Base-by-base conservation (phyloP, 2,329 filamentous ascomycete genomes). In the Blastomyces gilchristii region DNA sequence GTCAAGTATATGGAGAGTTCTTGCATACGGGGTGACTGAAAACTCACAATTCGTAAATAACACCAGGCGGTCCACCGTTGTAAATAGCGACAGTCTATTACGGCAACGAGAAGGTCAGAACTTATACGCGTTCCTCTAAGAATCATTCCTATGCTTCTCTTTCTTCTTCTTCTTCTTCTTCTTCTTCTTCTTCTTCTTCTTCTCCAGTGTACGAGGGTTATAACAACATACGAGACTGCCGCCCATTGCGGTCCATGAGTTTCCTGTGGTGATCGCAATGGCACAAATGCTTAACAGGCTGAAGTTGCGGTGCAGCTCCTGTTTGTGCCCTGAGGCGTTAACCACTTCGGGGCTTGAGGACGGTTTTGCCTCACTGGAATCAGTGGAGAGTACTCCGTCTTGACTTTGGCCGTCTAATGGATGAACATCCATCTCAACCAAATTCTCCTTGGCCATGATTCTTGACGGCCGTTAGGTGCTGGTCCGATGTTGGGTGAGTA, bases 291-390 rank as follows among this genome's bases (percentile, higher is more conserved):
- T 82, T 57, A 85, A 67, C 9, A 87, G 74, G 45, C 82, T 80
- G 71, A 87, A 87, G 68, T 87, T 85, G 18, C 85, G 79, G 63
- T 82, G 80, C 47, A 88, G 74, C 71, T 87, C 84, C 71, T 87
- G 85, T 65, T 76, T 78, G 71, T 87, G 84, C 6, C 85, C 85
- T 1, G 85, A 85, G 0, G 83, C 84, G 69, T 88, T 88, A 70
- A 87, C 71, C n/a, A 79, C 69, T 41, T 79, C 73, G 12, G 80
- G 79, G 41, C 41, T 34, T 76, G 66, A 22, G 8, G 45, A 49
- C 45, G 66, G 0, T 70, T 75, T 60, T 73, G 71, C 5, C 66
- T 67, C 16, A 0, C 54, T 34, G 43, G 28, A 41, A 18, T 37
- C 41, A 39, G 37, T 61, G 34, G 60, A 63, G 67, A 12, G 69